A percentile compares a stretch with the other conserved stretches of the same genome.
phyloP scores from a whole-genome alignment of 352 stramenopile genomes.

The Pythium diclinum region DNA sequence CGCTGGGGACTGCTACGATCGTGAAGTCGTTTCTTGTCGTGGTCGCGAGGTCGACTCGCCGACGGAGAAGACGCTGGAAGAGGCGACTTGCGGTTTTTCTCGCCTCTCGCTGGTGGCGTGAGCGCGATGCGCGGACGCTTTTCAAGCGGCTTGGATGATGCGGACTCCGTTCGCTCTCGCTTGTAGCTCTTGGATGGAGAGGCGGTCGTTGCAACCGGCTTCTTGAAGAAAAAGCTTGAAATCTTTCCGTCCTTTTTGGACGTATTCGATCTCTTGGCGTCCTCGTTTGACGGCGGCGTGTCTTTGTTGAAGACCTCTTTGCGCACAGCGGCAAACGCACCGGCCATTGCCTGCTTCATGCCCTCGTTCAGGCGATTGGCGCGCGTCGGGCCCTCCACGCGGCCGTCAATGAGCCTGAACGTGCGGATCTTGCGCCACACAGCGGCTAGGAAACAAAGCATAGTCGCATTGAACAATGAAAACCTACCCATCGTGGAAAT shows the following conservation, averaged over 20 bases:
- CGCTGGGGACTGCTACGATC: not conserved
- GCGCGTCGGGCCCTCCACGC: conserved; percentile 55
- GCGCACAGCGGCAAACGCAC: conserved; percentile 15
- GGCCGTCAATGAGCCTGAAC: conserved; percentile 56
- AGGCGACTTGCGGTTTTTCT: not conserved
- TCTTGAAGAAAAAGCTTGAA: not conserved
- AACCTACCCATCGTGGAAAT: too few relatives aligned
- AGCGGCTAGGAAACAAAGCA: conserved; percentile 30
- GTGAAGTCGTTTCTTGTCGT: not conserved
- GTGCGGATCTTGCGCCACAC: conserved; percentile 79
- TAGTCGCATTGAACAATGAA: too few relatives aligned
- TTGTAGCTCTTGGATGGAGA: not conserved
- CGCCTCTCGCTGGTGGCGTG: conserved; percentile 14
- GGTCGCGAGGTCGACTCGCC: not conserved
- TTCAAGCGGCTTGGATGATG: not conserved
- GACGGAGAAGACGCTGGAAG: not conserved
- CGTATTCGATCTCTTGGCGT: not conserved
- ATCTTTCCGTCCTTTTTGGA: not conserved
- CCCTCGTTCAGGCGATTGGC: conserved; percentile 56
- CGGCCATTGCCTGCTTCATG: conserved; percentile 37
- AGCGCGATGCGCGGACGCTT: conserved; percentile 26
- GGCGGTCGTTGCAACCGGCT: not conserved
- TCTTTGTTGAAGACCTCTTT: conserved; percentile 9
- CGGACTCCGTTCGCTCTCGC: not conserved
- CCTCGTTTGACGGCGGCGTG: not conserved